A percentile compares a stretch with the other conserved stretches of the same genome.
Evolutionary conservation across 108 stramenopile genomes (phyloP).

Genomic region (Tribonema minus): DNA sequence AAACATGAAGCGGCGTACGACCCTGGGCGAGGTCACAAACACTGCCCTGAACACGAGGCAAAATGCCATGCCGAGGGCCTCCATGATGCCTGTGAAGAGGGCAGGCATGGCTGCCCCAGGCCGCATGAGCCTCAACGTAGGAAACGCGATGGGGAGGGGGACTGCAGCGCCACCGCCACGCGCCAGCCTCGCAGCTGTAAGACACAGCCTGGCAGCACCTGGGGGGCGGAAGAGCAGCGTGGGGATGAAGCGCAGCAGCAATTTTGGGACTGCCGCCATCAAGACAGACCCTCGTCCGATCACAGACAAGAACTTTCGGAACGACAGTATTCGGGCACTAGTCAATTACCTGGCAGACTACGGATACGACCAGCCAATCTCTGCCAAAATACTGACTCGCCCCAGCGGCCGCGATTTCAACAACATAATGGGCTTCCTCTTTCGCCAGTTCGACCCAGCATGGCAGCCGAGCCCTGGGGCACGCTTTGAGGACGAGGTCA

Average conservation of each 20-base stretch:
- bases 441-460: constrained; percentile 56
- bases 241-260: constrained; percentile 9
- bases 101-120: background rate
- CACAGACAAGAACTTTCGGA: constrained; percentile 69
- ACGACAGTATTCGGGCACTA: constrained; percentile 65
- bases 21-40: background rate
- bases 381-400: constrained; percentile 67
- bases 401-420: constrained; percentile 92
- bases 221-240: constrained; percentile 2
- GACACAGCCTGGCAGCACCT: constrained; percentile 13
- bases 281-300: constrained; percentile 56
- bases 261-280: background rate
- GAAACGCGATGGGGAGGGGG: background rate
- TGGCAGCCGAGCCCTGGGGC: constrained; percentile 54
- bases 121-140: background rate
- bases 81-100: background rate
- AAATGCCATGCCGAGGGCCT: background rate
- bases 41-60: background rate
- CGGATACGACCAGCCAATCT: constrained; percentile 70
- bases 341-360: constrained; percentile 65
- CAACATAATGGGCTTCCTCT: constrained; percentile 85
- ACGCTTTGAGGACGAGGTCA: constrained; percentile 94
- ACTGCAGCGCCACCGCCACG: background rate
- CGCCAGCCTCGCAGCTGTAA: background rate
- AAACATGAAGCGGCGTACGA: background rate